Base-by-base conservation (phyloP, 75 land plant species). In the Isoetes taiwanensis region DNA sequence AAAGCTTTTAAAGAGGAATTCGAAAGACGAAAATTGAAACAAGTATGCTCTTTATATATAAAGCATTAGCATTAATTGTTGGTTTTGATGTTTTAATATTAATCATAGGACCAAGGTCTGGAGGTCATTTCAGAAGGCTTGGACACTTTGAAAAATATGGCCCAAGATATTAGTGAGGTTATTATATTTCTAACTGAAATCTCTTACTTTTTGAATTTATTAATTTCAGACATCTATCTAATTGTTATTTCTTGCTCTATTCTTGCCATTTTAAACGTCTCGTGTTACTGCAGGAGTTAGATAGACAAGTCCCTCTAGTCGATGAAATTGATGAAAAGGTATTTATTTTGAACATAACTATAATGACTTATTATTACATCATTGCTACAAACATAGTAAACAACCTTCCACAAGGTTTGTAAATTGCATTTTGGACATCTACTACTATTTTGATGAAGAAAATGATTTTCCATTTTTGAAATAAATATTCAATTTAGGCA, bases 261-360 rank as follows among this genome's bases (percentile, higher is more conserved):
- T n/a, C n/a, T n/a, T n/a, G n/a, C n/a, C n/a, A n/a, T n/a, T n/a
- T n/a, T n/a, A n/a, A n/a, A n/a, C n/a, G n/a, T n/a, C n/a, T n/a
- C n/a, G n/a, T n/a, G n/a, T n/a, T 41, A 17, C 20, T 58, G 61
- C 78, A 88, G 95, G 95, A 88, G 69, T 12, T 88, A 59, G 90
- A 88, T 56, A 80, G 85, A 58, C 95, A 88, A 74, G 85, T 81
- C 27, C 95, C 95, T 39, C 48, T 88, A 48, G 81, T 88, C 64
- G 95, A 88, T 67, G 95, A 88, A 67, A 85, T 84, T 52, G 95
- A 84, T 41, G 63, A 75, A 2, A 88, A 88, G 95, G 95, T 88
- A 10, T 26, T 46, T 8, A 4, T 40, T 48, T n/a, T n/a, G n/a
- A n/a, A n/a, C n/a, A n/a, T n/a, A n/a, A n/a, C n/a, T n/a, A n/a